Evolutionary conservation across 345 rosid genomes (phyloP).

Genomic region (Gossypium thurberi): DNA sequence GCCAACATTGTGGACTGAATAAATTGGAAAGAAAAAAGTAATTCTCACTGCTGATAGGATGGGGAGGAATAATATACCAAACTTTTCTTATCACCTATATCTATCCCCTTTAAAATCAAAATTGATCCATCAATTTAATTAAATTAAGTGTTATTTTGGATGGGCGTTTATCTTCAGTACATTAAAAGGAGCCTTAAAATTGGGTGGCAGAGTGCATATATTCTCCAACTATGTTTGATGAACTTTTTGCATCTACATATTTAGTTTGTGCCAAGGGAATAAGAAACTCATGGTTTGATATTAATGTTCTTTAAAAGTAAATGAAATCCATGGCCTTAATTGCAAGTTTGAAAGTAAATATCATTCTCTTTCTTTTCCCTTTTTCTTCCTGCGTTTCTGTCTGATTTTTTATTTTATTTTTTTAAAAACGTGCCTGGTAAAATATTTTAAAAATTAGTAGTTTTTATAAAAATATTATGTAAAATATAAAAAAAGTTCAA

Average conservation of each 20-base stretch:
- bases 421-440: no score
- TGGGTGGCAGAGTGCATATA: no score
- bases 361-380: no score
- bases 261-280: not conserved
- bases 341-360: no score
- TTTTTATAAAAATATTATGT: no score
- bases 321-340: not conserved
- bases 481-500: no score
- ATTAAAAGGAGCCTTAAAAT: not conserved
- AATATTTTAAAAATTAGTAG: no score
- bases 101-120: not conserved
- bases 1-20: slow-evolving; percentile 8
- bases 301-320: not conserved
- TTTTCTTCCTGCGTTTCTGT: no score
- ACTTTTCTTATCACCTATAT: not conserved
- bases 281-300: not conserved
- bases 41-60: not conserved
- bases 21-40: not conserved
- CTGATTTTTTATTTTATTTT: no score
- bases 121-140: not conserved
- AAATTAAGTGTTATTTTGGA: not conserved
- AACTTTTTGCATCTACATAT: not conserved
- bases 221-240: not conserved
- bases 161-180: no score
- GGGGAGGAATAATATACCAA: not conserved